A percentile compares a stretch with the other conserved stretches of the same genome.
phyloP scores from a whole-genome alignment of 176 grass and related monocot species.

The Oryza nivara region DNA sequence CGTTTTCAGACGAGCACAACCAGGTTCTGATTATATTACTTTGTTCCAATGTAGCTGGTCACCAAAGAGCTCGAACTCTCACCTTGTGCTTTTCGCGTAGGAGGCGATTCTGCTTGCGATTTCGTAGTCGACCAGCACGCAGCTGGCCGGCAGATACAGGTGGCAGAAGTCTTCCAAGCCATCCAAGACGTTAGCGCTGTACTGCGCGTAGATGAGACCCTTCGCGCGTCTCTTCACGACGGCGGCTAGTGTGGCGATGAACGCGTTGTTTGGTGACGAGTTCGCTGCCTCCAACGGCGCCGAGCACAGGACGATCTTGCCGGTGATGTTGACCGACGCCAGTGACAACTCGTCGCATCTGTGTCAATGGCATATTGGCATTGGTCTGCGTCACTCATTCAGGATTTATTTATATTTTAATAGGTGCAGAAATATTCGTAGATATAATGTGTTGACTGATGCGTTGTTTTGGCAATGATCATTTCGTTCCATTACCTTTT shows the following conservation, averaged over 20 bases:
- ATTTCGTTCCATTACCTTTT: too few species aligned
- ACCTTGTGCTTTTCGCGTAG: neutral
- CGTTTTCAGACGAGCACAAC: too few species aligned
- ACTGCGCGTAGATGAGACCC: conserved; percentile 35
- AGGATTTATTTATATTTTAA: too few species aligned
- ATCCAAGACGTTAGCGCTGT: neutral
- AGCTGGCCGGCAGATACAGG: neutral
- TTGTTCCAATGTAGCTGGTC: too few species aligned
- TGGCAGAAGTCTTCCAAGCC: neutral
- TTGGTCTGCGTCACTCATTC: too few species aligned
- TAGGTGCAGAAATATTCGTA: too few species aligned
- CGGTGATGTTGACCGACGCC: neutral
- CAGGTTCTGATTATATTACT: too few species aligned
- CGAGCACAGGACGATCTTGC: conserved; percentile 36
- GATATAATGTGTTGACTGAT: too few species aligned
- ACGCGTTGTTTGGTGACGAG: too few species aligned
- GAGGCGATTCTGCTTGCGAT: neutral
- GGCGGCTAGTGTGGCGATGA: too few species aligned
- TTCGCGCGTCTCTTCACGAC: neutral
- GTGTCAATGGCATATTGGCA: neutral
- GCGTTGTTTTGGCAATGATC: too few species aligned
- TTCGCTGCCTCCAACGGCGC: neutral
- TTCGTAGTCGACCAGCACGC: conserved; percentile 26
- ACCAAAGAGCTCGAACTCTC: neutral
- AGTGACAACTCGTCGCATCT: neutral